These are phyloP conservation scores for Tagetes erecta DNA, from an alignment of 129 eudicot species.

Conservation along the genomic window DNA sequence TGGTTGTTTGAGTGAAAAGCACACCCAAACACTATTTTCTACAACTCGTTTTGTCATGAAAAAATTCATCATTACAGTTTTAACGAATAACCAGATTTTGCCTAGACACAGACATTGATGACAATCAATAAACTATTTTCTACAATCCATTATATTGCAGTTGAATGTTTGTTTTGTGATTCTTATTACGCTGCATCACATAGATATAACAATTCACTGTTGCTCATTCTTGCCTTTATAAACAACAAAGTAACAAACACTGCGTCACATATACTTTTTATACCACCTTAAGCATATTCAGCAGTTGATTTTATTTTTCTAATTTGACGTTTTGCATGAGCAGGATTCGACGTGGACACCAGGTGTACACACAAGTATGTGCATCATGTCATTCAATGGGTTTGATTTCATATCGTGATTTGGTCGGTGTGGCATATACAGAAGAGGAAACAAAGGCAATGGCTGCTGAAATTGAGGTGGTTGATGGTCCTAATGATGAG, in stretches of 20 bases:
- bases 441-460: conserved; percentile 94
- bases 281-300: background rate
- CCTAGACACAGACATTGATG: background rate
- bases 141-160: background rate
- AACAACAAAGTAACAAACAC: background rate
- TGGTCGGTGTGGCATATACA: conserved; percentile 94
- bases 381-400: conserved; percentile 97
- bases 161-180: background rate
- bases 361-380: conserved; percentile 90
- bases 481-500: conserved; percentile 93
- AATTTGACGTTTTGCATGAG: conserved; percentile 16
- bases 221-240: conserved; percentile 9
- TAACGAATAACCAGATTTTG: background rate
- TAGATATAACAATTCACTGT: conserved; percentile 4
- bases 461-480: conserved; percentile 99
- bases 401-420: conserved; percentile 79
- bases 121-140: conserved; percentile 1
- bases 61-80: background rate
- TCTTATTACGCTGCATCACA: background rate
- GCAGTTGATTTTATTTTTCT: conserved; percentile 12
- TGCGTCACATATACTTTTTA: background rate
- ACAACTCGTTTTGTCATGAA: background rate
- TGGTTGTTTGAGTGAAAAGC: background rate
- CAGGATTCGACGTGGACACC: conserved; percentile 98
- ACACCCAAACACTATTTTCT: conserved; percentile 12